Base-by-base conservation (phyloP, 106 monocot genomes). In the Allium sativum region DNA sequence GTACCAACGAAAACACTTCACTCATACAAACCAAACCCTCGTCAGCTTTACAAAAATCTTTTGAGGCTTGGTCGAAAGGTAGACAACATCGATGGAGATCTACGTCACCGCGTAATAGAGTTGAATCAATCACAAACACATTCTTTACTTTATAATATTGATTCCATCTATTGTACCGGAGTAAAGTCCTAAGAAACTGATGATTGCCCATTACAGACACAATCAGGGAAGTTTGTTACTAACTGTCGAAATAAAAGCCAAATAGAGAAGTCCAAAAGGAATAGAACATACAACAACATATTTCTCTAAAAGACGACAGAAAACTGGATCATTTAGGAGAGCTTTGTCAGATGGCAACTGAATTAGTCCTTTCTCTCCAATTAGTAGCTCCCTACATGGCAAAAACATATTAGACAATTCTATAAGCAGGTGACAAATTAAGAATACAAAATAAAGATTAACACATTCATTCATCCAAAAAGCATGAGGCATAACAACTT, bases 311-410 rank as follows among this genome's bases (percentile, higher is more conserved):
- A 91, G 62, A 8, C 82, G 87, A 64, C 82, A 84, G 84, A 98
- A 98, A 22, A 73, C 75, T 15, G 84, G 87, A 74, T 98, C 96
- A 18, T 12, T 41, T 15, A 98, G 74, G 45, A 98, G 88, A 21
- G 87, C 87, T 61, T 91, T 91, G 78, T 98, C 91, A 42, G 84
- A 77, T 13, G 84, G 82, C 51, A 98, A 71, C 72, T 91, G 91
- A 22, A 91, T 72, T 42, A 96, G 84, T 9, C 74, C 84, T 68
- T 98, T 98, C 73, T 91, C 87, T 22, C 96, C 91, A 31, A 64
- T 70, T 62, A 98, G 61, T 55, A 98, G 91, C 78, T 88, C 96
- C 53, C 90, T 95, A 31, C 1, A 31, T 31, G 31, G 31, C 31
- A 31, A 31, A 31, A 31, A 3, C 2, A 31, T 2, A 63, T 12